Base-by-base conservation (phyloP, 2,329 filamentous ascomycete genomes). In the Malbranchea zuffiana region DNA sequence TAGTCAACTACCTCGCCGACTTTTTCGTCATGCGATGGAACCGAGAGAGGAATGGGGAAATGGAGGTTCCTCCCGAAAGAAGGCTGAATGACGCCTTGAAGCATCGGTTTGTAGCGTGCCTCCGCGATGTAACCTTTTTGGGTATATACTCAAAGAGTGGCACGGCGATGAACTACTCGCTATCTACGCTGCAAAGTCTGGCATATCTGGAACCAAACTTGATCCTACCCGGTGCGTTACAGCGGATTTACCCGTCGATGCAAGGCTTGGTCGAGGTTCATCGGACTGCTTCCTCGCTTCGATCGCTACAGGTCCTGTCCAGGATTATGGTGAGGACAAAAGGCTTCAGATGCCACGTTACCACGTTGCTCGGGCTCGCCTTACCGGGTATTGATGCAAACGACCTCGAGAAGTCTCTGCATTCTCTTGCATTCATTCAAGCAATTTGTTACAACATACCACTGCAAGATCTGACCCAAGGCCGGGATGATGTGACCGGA, bases 11-110 rank as follows among this genome's bases (percentile, higher is more conserved):
- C 59, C 69, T 98, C 4, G 80, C 87, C 2, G 90, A 98, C 56
- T 87, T 93, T 51, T 98, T 98, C 57, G 84, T 98, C 28, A 90
- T 93, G 63, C 79, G 90, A 35, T 98, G 87, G 87, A 96, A 98
- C 55, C 78, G 88, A 35, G 90, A 98, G 61, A 80, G 82, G 55
- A 93, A 78, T 52, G 86, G 85, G 18, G 92, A 98, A 63, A 80
- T 94, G 62, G 82, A 93, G 29, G 74, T 88, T 1, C 87, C 88
- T 0, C 63, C 72, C 25, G 84, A 87, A 34, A 77, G 90, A 37
- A 80, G 69, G 48, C 78, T 98, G 47, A 90, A 78, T 44, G 73
- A 77, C 20, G 77, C 75, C n/a, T 59, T 98, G 47, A 94, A 87
- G 66, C 76, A 71, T 52, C 80, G 90, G 30, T 96, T 98, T 54